Conservation (phyloP, 371 early-diverging fungal species). For the Rhizopus sp. region DNA sequence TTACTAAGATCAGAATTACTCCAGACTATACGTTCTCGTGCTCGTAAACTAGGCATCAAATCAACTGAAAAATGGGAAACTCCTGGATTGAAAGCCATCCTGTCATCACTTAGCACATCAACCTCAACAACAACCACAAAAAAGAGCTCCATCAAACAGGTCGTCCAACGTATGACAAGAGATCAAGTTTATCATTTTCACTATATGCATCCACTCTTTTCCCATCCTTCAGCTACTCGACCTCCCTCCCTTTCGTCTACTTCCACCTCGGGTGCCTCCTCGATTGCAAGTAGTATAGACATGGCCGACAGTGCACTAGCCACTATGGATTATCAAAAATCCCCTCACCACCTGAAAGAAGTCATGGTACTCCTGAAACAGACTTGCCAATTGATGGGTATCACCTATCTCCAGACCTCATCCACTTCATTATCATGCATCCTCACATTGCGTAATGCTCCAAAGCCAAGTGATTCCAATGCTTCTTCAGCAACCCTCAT, state of each 20-base stretch:
- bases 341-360: slow-evolving; percentile 20
- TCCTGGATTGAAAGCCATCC: slow-evolving; percentile 19
- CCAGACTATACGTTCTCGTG: slow-evolving; percentile 34
- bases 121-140: neutral
- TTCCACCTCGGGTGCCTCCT: slow-evolving; percentile 24
- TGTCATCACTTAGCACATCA: slow-evolving; percentile 14
- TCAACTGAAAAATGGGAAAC: slow-evolving; percentile 41
- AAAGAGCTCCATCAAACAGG: slow-evolving; percentile 23
- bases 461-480: slow-evolving; percentile 8
- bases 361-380: slow-evolving; percentile 32
- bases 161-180: slow-evolving; percentile 37
- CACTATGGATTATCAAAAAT: slow-evolving; percentile 10
- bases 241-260: slow-evolving; percentile 38
- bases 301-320: slow-evolving; percentile 6
- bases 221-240: slow-evolving; percentile 10
- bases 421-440: slow-evolving; percentile 33
- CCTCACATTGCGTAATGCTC: slow-evolving; percentile 33
- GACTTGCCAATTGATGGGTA: slow-evolving; percentile 48
- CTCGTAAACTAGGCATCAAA: slow-evolving; percentile 36
- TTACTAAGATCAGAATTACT: slow-evolving; percentile 41
- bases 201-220: neutral
- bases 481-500: slow-evolving; percentile 2
- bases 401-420: slow-evolving; percentile 36
- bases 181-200: slow-evolving; percentile 47
- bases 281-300: slow-evolving; percentile 12